Base-by-base conservation (phyloP, 257 asterid species). In the Solanum clarkiae region DNA sequence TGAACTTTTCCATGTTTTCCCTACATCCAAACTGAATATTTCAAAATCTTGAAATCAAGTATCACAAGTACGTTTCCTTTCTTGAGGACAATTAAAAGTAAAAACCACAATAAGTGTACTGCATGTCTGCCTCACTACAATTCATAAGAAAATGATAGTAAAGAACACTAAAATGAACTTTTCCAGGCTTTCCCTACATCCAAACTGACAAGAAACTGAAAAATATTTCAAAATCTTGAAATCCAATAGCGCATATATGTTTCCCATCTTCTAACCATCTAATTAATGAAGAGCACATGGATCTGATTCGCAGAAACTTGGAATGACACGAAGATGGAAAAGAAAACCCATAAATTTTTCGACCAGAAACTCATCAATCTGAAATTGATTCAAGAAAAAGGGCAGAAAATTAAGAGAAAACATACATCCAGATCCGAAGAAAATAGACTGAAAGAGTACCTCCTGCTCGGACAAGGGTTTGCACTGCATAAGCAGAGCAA, bases 401-500 rank as follows among this genome's bases (percentile, higher is more conserved):
- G 17, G 13, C 17, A 9, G 47, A 24, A 57, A 40, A 14, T 26
- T 8, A 53, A 32, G 20, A 20, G 13, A 26, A 20, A 69, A 6
- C 14, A 11, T 18, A 84, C 68, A 2, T 40, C 2, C 56, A 16
- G 66, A 79, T 82, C 57, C n/a, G 51, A 24, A 45, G 6, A 47
- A 8, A 45, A 24, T 6, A 1, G 12, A 9, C 8, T 3, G 14
- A 42, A 6, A 24, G 8, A 9, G 16, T 53, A 94, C 98, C 95
- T 93, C 98, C 59, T 86, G 95, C 55, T 94, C 95, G 85, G 97
- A 90, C 84, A 94, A 86, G 88, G 98, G 96, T 84, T 94, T 94
- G 94, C 98, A 93, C 91, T 94, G 98, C 91, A 91, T 93, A 87
- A 93, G 98, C 91, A 91, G 97, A 51, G 87, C 89, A 87, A 94